Percentiles rank a stretch among this genome's conserved stretches.
Conservation (phyloP, 2,329 filamentous ascomycete genomes). For the Curvularia verruculosa region DNA sequence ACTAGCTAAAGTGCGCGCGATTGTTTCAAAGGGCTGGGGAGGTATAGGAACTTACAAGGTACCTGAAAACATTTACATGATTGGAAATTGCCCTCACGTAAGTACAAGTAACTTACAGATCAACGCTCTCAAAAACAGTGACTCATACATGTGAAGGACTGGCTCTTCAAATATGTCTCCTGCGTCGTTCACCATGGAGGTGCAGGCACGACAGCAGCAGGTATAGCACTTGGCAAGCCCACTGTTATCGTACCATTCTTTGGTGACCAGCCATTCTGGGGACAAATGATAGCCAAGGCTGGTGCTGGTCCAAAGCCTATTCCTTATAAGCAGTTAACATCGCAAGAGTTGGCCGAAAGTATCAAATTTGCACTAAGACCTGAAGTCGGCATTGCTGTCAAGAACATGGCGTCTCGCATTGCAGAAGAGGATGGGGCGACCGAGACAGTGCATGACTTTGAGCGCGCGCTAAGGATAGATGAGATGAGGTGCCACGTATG, state of each 20-base stretch:
- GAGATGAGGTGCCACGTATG: conserved; percentile 29
- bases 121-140: no score
- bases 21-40: conserved; percentile 63
- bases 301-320: conserved; percentile 59
- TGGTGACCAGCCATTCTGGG: conserved; percentile 65
- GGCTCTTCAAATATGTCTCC: conserved; percentile 63
- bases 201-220: conserved; percentile 64
- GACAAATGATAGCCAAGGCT: conserved; percentile 57
- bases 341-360: conserved; percentile 53
- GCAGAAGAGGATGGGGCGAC: conserved; percentile 25
- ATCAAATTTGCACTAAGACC: conserved; percentile 55
- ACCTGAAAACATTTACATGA: conserved; percentile 54
- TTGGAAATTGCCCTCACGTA: conserved; percentile 60
- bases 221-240: conserved; percentile 58
- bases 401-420: conserved; percentile 26
- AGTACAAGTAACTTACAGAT: neutral
- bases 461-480: conserved; percentile 19
- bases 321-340: conserved; percentile 54
- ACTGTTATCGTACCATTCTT: conserved; percentile 65
- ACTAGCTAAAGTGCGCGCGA: conserved; percentile 49
- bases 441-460: conserved; percentile 19
- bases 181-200: conserved; percentile 66
- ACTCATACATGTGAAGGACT: conserved; percentile 43
- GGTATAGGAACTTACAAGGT: conserved; percentile 45
- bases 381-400: conserved; percentile 32